These are phyloP conservation scores for Umbelopsis sp. DNA, from an alignment of 192 early-diverging fungal genomes.

Conservation along the genomic window DNA sequence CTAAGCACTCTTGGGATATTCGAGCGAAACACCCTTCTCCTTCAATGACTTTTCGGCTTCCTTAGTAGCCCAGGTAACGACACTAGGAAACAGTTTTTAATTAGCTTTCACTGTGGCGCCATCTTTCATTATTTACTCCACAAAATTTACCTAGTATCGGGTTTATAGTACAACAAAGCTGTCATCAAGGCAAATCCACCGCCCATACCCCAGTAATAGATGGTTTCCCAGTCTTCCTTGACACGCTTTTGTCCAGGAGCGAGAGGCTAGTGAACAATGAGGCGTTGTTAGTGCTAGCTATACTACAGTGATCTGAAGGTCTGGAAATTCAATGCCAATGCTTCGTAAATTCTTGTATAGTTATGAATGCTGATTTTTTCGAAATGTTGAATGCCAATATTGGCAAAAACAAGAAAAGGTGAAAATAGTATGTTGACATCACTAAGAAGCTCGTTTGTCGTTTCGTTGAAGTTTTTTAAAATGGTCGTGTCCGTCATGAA, in stretches of 20 bases:
- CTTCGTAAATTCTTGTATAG: not conserved
- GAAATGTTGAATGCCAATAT: not conserved
- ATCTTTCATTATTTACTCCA: not conserved
- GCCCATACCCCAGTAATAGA: conserved; percentile 64
- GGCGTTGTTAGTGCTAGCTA: not conserved
- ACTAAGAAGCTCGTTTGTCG: not conserved
- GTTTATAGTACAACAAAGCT: conserved; percentile 69
- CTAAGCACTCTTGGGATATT: conserved; percentile 61
- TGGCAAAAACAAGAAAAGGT: too few relatives aligned
- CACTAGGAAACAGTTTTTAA: conserved; percentile 39
- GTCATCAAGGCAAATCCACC: conserved; percentile 60
- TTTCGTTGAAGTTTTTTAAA: not conserved
- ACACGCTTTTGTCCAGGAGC: conserved; percentile 67
- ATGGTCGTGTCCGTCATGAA: not conserved
- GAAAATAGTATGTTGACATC: too few relatives aligned
- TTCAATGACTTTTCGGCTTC: conserved; percentile 77
- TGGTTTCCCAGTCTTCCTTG: conserved; percentile 75
- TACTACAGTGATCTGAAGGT: not conserved
- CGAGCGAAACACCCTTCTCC: conserved; percentile 64
- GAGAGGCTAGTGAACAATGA: conserved; percentile 35
- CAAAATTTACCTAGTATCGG: conserved; percentile 69
- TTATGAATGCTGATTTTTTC: not conserved
- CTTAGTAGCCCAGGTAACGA: conserved; percentile 73
- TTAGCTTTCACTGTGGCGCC: not conserved
- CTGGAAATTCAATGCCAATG: not conserved